phyloP scores from a whole-genome alignment of 495 filamentous ascomycete species.

The Chaetomium tenue region DNA sequence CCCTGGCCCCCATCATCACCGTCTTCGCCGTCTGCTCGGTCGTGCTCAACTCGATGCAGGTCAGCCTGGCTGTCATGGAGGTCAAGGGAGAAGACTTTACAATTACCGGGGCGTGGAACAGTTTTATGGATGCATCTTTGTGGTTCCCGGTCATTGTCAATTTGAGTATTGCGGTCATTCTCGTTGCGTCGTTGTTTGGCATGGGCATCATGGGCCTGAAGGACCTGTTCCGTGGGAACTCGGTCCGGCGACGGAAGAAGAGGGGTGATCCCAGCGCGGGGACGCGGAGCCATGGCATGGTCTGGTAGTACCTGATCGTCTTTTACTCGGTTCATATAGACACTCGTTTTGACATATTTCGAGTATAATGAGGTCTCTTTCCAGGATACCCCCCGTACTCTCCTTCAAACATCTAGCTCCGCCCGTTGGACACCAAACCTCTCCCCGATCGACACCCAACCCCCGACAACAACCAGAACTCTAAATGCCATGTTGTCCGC shows the following conservation, averaged over 20 bases:
- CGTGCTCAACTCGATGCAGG: conserved; percentile 39
- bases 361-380: neutral
- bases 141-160: conserved; percentile 35
- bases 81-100: neutral
- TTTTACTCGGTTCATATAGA: neutral
- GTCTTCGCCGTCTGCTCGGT: conserved; percentile 37
- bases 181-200: conserved; percentile 15
- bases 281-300: conserved; percentile 32
- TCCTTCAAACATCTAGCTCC: neutral
- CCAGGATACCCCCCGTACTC: neutral
- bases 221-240: conserved; percentile 24
- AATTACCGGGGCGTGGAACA: conserved; percentile 17
- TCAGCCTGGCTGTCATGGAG: conserved; percentile 26
- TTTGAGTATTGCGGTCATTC: conserved; percentile 25
- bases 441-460: conserved; percentile 20
- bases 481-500: conserved; percentile 13
- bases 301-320: conserved; percentile 26
- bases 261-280: conserved; percentile 15
- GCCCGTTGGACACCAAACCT: conserved; percentile 18
- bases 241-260: conserved; percentile 28
- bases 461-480: conserved; percentile 11
- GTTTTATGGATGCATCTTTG: conserved; percentile 25
- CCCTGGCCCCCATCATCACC: conserved; percentile 35
- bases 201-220: conserved; percentile 25
- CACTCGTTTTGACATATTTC: neutral